Base-by-base conservation (phyloP, 2,329 filamentous ascomycete genomes). In the Hymenoscyphus fructigenus region DNA sequence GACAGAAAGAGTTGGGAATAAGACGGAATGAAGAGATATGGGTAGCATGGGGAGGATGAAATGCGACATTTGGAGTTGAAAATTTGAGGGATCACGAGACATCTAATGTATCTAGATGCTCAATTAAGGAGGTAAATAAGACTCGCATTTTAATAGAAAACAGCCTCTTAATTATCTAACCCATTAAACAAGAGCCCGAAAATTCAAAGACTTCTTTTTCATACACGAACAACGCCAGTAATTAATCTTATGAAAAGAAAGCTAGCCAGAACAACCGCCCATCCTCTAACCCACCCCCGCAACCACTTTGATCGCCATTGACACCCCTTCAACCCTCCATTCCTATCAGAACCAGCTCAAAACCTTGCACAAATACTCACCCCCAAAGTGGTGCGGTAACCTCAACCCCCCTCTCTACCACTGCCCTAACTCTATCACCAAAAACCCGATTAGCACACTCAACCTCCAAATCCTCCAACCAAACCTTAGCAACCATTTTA, bases 401-500 rank as follows among this genome's bases (percentile, higher is more conserved):
- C 80, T 97, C 93, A 2, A 94, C 89, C 0, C 91, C 93, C 70
- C 93, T 84, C 77, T 98, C 94, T 12, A 97, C 91, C 9, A 99
- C 92, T 0, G 92, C 92, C 71, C 90, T 85, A 5, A 99, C 91
- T 65, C 95, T 84, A 76, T 96, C 94, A 57, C 88, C 88, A 74
- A 97, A 85, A 20, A 92, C 87, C 68, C 88, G 86, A 69, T 92
- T 92, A 62, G 80, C 80, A 76, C 92, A 96, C 78, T 98, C 95
- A 4, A 99, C 91, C 71, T 96, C 92, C 56, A 98, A 78, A 70
- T 91, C 88, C 82, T 98, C 95, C 47, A 99, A 81, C 93, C 94
- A 98, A 6, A 99, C 89, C 67, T 87, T 91, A 6, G 94, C 95
- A 61, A 90, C 83, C 79, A 93, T 89, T 79, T 92, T 95, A 73